Evolutionary conservation across 139 green algal species (phyloP).

Genomic region (Tetradesmus lagerheimii): DNA sequence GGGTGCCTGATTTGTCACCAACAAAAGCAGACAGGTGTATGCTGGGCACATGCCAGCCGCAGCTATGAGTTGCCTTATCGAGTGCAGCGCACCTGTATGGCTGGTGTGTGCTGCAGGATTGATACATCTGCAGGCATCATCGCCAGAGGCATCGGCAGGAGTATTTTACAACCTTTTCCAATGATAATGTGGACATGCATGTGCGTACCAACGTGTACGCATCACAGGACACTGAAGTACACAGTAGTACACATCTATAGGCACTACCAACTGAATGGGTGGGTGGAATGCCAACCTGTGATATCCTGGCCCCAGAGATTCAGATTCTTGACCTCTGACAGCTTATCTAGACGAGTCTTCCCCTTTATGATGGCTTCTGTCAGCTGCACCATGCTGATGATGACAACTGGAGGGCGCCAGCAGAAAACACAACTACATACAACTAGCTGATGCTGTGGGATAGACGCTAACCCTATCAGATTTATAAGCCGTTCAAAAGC

Average conservation of each 20-base stretch:
- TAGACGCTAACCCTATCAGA: too few relatives aligned
- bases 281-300: slow-evolving; percentile 28
- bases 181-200: too few relatives aligned
- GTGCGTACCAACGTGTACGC: too few relatives aligned
- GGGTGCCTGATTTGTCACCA: too few relatives aligned
- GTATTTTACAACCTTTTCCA: too few relatives aligned
- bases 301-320: slow-evolving; percentile 25
- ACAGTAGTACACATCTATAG: too few relatives aligned
- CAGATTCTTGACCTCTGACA: slow-evolving; percentile 56
- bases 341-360: slow-evolving; percentile 60
- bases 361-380: slow-evolving; percentile 62
- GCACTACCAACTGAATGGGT: neutral
- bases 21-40: too few relatives aligned
- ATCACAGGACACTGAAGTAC: too few relatives aligned
- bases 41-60: too few relatives aligned
- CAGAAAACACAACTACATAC: neutral
- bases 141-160: neutral
- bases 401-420: neutral
- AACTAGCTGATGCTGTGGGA: too few relatives aligned
- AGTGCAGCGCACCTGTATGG: slow-evolving; percentile 62
- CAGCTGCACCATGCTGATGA: slow-evolving; percentile 51
- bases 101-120: slow-evolving; percentile 68
- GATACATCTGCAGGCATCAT: slow-evolving; percentile 34
- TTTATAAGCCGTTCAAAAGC: too few relatives aligned
- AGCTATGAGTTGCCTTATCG: neutral